Base-by-base conservation (phyloP, 768 basidiomycete species). In the Lepiota brunneoincarnata region DNA sequence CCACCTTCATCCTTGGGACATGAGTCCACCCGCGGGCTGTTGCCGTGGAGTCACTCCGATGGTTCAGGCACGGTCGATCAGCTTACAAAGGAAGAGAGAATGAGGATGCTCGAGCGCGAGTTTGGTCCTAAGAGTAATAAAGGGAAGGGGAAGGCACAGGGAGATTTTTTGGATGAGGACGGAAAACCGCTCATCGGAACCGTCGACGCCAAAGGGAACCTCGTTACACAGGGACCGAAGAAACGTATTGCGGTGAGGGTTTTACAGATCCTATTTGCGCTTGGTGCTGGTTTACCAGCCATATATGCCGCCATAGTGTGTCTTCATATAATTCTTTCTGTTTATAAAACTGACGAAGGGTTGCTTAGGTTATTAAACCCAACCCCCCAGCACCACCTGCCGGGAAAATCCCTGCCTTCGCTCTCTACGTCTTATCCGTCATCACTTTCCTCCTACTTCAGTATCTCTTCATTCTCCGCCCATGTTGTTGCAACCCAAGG, bases 51-150 rank as follows among this genome's bases (percentile, higher is more conserved):
- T 44, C 51, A 52, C n/a, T 40, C 2, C 80, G 80, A 78, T 68
- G 63, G 35, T 63, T 61, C 36, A 72, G 24, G 69, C 6, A 58
- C 61, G 1, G 59, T 86, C 3, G 75, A 81, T 52, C 66, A 76
- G 1, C 66, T 73, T n/a, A 69, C 81, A 26, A 88, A 86, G 64
- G 82, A 84, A 64, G 86, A 87, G 59, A 76, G 86, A 15, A 74
- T 87, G 59, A 79, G 84, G 5, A 87, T 87, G 84, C 75, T 89
- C 9, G 82, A 87, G 63, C 77, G 77, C 15, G 85, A 87, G 57
- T 89, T 88, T 63, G 79, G 80, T 2, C 65, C 69, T n/a, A 73
- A 75, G 58, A 51, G 48, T 47, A 57, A 63, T 18, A 61, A 73
- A 58, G 51, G 61, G 24, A 61, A 70, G 56, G 59, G 64, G 53